Base-by-base conservation (phyloP, 768 basidiomycete genomes). In the Pleurotus pulmonarius region DNA sequence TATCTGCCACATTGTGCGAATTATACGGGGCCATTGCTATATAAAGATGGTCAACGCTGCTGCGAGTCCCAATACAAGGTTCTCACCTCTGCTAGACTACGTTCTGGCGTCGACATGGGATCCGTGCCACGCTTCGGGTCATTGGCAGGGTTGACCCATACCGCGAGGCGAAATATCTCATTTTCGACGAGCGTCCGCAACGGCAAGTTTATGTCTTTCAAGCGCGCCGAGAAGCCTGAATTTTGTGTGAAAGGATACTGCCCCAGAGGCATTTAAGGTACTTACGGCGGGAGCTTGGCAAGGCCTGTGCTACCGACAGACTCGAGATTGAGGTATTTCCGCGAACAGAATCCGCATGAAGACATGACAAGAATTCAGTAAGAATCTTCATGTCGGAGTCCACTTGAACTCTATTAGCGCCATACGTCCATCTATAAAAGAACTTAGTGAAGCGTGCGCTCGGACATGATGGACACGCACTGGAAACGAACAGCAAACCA, bases 401-500 rank as follows among this genome's bases (percentile, higher is more conserved):
- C 16, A 98, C 76, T 71, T 98, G 94, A 4, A 93, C 85, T 2
- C 93, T 86, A 69, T 92, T 92, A 22, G 92, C 90, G n/a, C 96
- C 97, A 67, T 87, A 97, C 3, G 95, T 88, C 95, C 96, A 98
- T 63, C 95, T 98, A 63, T 56, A 3, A 59, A 59, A 49, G 37
- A 43, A n/a, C 22, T 51, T 46, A 39, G 15, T 29, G 25, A 24
- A 49, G 24, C 29, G 3, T 46, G 5, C 38, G 18, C 51, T n/a
- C 43, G 51, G 39, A 29, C 3, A 38, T 44, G 37, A 26, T 13
- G 37, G 12, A 7, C 13, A 64, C 92, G 70, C 69, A 97, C 95
- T 94, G 93, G 7, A 94, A 89, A n/a, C 89, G 82, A 47, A 88
- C 82, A n/a, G 88, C 75, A 72, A 98, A 99, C 97, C 96, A 98